Conservation (phyloP, 1,139 yeast species). For the Torulaspora globosa region DNA sequence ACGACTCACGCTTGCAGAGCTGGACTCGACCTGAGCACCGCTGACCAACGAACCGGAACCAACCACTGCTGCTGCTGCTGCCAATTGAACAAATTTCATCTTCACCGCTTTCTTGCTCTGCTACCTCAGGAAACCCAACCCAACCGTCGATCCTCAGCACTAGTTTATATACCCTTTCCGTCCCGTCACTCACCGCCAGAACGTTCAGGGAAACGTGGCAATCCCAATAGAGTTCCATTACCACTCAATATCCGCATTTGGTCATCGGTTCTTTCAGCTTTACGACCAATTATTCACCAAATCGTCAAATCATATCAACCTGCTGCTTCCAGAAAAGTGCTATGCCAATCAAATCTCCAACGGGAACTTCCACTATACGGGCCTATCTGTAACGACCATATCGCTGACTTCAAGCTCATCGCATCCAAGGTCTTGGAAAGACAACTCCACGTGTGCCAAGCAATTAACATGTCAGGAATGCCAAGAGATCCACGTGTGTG, state of each 20-base stretch:
- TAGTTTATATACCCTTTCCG: not conserved
- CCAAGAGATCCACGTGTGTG: not conserved
- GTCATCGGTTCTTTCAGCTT: not conserved
- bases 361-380: not conserved
- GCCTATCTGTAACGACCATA: not conserved
- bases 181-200: no score
- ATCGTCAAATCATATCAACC: no score
- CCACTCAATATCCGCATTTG: not conserved
- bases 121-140: no score
- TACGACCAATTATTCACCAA: not conserved
- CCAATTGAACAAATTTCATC: conserved; percentile 8
- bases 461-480: not conserved
- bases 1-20: conserved; percentile 6
- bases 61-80: conserved; percentile 16
- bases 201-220: not conserved
- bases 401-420: not conserved
- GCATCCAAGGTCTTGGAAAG: no score
- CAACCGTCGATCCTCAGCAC: not conserved
- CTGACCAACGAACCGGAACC: conserved; percentile 21
- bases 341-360: not conserved
- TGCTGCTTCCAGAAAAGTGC: not conserved
- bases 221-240: not conserved
- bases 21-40: conserved; percentile 30
- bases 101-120: not conserved
- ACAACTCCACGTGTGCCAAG: conserved; percentile 1